phyloP scores from a whole-genome alignment of 2,329 filamentous ascomycete species.

The Teratosphaeriaceae sp. region DNA sequence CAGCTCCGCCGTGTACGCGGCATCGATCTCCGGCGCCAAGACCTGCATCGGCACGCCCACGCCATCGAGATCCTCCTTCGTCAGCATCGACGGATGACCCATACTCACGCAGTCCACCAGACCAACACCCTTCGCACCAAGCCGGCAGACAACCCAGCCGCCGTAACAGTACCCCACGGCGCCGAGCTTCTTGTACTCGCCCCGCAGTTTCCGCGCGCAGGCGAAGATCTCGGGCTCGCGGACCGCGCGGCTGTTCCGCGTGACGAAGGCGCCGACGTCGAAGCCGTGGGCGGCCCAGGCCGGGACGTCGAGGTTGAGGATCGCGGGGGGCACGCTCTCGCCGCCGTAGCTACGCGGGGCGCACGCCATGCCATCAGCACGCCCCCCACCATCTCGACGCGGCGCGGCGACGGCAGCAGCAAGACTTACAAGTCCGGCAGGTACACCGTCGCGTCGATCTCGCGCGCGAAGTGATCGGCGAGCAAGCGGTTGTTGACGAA shows the following conservation, averaged over 20 bases:
- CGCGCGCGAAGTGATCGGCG: constrained; percentile 42
- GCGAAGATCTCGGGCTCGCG: constrained; percentile 33
- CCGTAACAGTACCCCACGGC: constrained; percentile 48
- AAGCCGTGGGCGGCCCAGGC: constrained; percentile 13
- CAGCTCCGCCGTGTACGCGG: constrained; percentile 38
- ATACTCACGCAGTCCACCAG: constrained; percentile 31
- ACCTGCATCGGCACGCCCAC: constrained; percentile 45
- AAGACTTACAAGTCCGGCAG: constrained; percentile 29
- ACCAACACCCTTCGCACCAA: constrained; percentile 36
- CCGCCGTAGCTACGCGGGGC: constrained; percentile 14
- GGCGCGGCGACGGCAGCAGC: no score
- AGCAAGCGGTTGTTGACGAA: constrained; percentile 41
- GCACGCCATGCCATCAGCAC: neutral
- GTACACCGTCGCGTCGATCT: constrained; percentile 41
- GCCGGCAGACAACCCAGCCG: constrained; percentile 45
- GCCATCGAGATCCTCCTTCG: constrained; percentile 41
- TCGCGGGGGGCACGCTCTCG: constrained; percentile 13
- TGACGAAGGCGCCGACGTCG: constrained; percentile 16
- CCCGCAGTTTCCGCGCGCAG: constrained; percentile 31
- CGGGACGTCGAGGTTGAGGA: constrained; percentile 10
- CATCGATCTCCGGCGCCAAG: constrained; percentile 46
- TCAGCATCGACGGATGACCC: constrained; percentile 41
- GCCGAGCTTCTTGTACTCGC: constrained; percentile 32
- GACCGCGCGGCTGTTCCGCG: constrained; percentile 15
- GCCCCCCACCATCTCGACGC: no score